Evolutionary conservation across 495 filamentous ascomycete species (phyloP).

Genomic region (Neurospora sp.): DNA sequence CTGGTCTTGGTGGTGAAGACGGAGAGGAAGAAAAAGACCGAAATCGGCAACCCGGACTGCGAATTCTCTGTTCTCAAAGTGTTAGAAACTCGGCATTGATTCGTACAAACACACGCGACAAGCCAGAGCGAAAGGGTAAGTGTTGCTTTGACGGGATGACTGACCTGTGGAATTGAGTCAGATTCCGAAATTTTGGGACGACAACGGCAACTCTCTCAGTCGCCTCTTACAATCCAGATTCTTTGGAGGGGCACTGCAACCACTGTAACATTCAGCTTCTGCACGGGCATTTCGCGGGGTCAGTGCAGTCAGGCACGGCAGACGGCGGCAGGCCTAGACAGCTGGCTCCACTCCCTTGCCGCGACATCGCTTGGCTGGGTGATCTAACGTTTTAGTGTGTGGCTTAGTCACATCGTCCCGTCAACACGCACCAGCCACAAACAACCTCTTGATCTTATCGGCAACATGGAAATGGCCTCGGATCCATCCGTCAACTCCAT

Average conservation of each 20-base stretch:
- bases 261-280: background rate
- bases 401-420: background rate
- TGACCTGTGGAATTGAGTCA: background rate
- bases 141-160: background rate
- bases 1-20: background rate
- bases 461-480: background rate
- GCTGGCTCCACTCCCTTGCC: background rate
- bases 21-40: background rate
- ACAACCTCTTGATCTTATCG: background rate
- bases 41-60: background rate
- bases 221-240: background rate
- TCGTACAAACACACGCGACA: background rate
- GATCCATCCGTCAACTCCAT: background rate
- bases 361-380: background rate
- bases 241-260: background rate
- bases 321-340: background rate
- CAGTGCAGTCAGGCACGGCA: background rate
- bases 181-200: slow-evolving; percentile 1
- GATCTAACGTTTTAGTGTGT: background rate
- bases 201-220: background rate
- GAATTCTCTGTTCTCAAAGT: background rate
- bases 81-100: background rate
- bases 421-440: background rate
- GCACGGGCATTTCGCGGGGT: background rate
- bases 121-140: background rate